A percentile compares a stretch with the other conserved stretches of the same genome.
Conservation (phyloP, 257 asterid genomes). For the Cinchona pubescens region DNA sequence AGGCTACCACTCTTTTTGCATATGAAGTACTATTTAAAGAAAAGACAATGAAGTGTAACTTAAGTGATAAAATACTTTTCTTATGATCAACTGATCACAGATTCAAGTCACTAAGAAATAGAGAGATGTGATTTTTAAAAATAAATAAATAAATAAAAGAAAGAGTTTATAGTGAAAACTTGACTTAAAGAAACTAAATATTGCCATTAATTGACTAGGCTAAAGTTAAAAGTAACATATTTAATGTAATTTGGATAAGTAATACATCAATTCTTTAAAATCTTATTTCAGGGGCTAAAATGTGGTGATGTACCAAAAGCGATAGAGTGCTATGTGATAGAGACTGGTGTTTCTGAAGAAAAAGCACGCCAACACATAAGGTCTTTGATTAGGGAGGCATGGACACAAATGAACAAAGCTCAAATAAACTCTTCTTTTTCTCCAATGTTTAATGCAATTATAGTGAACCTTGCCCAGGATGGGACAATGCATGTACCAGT, state of each 20-base stretch:
- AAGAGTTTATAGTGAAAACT: not conserved
- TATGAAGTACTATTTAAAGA: too few species aligned
- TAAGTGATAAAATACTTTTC: too few species aligned
- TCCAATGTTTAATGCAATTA: slow-evolving; percentile 11
- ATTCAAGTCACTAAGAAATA: too few species aligned
- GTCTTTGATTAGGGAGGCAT: slow-evolving; percentile 15
- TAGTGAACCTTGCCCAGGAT: slow-evolving; percentile 38
- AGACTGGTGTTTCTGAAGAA: slow-evolving; percentile 26
- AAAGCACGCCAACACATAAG: slow-evolving; percentile 22
- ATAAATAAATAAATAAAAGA: too few species aligned
- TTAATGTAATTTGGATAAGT: not conserved
- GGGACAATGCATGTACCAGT: slow-evolving; percentile 45
- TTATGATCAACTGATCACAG: too few species aligned
- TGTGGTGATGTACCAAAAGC: slow-evolving; percentile 34
- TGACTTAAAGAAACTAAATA: too few species aligned
- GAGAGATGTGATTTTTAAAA: too few species aligned
- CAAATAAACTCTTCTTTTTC: slow-evolving; percentile 13
- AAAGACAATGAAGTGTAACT: too few species aligned
- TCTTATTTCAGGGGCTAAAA: not conserved
- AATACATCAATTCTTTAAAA: not conserved
- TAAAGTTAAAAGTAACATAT: not conserved
- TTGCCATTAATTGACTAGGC: too few species aligned
- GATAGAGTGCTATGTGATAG: slow-evolving; percentile 50
- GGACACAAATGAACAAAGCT: slow-evolving; percentile 38
- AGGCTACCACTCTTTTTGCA: too few species aligned